phyloP scores from a whole-genome alignment of 768 basidiomycete species.

The Astraeus odoratus region DNA sequence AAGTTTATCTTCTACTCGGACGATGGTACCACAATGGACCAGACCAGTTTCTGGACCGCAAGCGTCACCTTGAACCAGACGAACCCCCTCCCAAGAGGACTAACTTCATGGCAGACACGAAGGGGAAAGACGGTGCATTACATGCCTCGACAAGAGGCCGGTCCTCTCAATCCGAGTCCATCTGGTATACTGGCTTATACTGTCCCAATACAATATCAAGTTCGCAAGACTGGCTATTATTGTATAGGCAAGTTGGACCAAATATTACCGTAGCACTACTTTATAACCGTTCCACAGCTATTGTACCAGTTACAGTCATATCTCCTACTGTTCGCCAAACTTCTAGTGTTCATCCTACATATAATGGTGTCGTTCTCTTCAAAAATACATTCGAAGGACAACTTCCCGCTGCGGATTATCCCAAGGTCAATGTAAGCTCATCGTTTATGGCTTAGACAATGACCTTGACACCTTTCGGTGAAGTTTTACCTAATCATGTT shows the following conservation, averaged over 20 bases:
- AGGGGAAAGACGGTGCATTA: too few relatives aligned
- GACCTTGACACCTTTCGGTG: background rate
- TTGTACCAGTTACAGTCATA: slow-evolving; percentile 84
- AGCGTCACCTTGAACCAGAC: slow-evolving; percentile 55
- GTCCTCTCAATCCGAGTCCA: slow-evolving; percentile 42
- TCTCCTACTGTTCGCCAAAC: slow-evolving; percentile 31
- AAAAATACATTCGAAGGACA: slow-evolving; percentile 83
- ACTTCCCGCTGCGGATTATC: slow-evolving; percentile 90
- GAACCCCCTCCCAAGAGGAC: too few relatives aligned
- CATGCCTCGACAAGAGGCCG: slow-evolving; percentile 14
- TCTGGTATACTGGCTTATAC: slow-evolving; percentile 48
- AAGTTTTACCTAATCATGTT: slow-evolving; percentile 89
- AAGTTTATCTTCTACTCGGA: slow-evolving; percentile 83
- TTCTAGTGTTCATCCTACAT: slow-evolving; percentile 65
- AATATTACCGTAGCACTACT: background rate
- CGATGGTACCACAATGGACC: slow-evolving; percentile 46
- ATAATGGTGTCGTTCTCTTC: slow-evolving; percentile 77
- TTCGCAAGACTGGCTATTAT: slow-evolving; percentile 88
- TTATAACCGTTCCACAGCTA: slow-evolving; percentile 39
- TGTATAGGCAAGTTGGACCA: slow-evolving; percentile 74
- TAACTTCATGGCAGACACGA: too few relatives aligned
- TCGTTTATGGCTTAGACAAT: background rate
- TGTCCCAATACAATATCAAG: slow-evolving; percentile 74
- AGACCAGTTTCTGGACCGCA: slow-evolving; percentile 86
- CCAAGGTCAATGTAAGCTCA: slow-evolving; percentile 82